Conservation (phyloP, 257 asterid species). For the Anisodus tanguticus region DNA sequence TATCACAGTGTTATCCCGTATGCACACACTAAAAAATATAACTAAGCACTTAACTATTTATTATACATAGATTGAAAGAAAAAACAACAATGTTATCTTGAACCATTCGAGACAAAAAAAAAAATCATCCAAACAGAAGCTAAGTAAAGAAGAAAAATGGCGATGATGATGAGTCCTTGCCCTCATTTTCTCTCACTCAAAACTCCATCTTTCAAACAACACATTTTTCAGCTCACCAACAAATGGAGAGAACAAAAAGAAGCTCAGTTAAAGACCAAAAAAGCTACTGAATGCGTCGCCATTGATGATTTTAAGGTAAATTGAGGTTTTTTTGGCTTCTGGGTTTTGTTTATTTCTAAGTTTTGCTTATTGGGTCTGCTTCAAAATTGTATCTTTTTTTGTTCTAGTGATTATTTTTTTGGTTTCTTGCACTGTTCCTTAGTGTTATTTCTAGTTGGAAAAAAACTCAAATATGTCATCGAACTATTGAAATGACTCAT, state of each 20-base stretch:
- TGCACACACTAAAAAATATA: no score
- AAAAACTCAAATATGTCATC: no score
- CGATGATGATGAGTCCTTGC: slow-evolving; percentile 58
- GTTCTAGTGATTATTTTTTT: not conserved
- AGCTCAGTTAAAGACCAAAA: slow-evolving; percentile 12
- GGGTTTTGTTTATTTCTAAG: not conserved
- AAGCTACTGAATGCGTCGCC: not conserved
- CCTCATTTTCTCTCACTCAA: slow-evolving; percentile 41
- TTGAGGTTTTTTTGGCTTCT: not conserved
- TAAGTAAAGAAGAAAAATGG: slow-evolving; percentile 41
- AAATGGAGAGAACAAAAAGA: not conserved
- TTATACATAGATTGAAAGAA: no score
- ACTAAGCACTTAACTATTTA: no score
- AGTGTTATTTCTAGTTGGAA: no score
- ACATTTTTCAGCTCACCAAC: slow-evolving; percentile 37
- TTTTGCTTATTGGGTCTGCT: slow-evolving; percentile 17
- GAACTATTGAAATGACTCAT: no score
- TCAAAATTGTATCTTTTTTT: not conserved
- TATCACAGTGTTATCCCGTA: no score
- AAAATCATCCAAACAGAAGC: not conserved
- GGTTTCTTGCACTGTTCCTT: not conserved
- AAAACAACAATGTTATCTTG: slow-evolving; percentile 26
- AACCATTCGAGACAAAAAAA: not conserved
- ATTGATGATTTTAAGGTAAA: slow-evolving; percentile 25
- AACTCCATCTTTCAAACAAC: slow-evolving; percentile 37